Conservation (phyloP, 208 protist species). For the Trypanosoma brucei region DNA sequence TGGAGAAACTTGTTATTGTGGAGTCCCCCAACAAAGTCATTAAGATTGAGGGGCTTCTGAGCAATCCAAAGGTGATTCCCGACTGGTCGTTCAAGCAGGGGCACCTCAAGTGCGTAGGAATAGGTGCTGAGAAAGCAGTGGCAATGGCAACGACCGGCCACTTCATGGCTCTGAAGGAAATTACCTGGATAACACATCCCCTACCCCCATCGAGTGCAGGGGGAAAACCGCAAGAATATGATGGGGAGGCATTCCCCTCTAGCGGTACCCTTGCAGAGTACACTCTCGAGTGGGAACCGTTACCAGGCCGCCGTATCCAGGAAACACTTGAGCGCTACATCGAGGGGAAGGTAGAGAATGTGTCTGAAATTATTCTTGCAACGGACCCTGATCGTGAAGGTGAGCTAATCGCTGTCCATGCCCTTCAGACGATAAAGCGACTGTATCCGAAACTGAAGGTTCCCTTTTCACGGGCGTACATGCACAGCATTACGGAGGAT, state of each 20-base stretch:
- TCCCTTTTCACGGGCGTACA: conserved; percentile 88
- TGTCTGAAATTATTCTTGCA: conserved; percentile 88
- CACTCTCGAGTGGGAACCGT: conserved; percentile 70
- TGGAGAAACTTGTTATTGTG: conserved; percentile 87
- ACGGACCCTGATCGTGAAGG: conserved; percentile 90
- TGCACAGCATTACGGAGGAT: conserved; percentile 88
- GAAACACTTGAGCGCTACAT: conserved; percentile 79
- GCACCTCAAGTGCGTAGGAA: conserved; percentile 36
- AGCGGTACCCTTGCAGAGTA: conserved; percentile 64
- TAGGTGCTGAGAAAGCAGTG: conserved; percentile 61
- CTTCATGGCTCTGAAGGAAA: conserved; percentile 82
- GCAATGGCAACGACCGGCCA: conserved; percentile 87
- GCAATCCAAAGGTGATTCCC: conserved; percentile 67
- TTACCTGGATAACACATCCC: conserved; percentile 53
- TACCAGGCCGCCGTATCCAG: conserved; percentile 71
- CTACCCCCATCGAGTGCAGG: not conserved
- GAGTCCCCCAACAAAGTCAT: conserved; percentile 91
- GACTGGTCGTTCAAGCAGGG: conserved; percentile 78
- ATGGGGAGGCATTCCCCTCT: conserved; percentile 35
- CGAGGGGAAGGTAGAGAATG: conserved; percentile 65
- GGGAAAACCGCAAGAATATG: not conserved
- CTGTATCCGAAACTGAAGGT: conserved; percentile 76
- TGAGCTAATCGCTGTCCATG: conserved; percentile 89
- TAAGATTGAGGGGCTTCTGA: conserved; percentile 82
- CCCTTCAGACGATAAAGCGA: conserved; percentile 57